Evolutionary conservation across 1,139 yeast genomes (phyloP).

Genomic region (Protomyces gravidus): DNA sequence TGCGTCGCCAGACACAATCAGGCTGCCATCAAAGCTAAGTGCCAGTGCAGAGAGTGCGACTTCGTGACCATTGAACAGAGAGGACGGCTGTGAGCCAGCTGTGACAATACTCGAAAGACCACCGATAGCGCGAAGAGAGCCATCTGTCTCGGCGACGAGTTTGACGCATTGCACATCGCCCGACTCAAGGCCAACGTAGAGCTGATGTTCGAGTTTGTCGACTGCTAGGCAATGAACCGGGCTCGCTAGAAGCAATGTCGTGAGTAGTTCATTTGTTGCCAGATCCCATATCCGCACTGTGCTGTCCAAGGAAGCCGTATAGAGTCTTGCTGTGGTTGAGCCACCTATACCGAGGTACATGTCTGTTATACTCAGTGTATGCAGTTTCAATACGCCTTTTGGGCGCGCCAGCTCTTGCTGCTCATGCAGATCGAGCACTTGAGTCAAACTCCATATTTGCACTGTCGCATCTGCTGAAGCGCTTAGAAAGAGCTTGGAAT

Average conservation of each 20-base stretch:
- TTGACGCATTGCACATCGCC: conserved; percentile 62
- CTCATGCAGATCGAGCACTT: conserved; percentile 48
- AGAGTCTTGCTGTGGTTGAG: conserved; percentile 58
- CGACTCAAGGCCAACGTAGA: conserved; percentile 64
- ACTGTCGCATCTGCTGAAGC: conserved; percentile 82
- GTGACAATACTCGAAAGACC: conserved; percentile 51
- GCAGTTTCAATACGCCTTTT: conserved; percentile 58
- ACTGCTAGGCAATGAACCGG: conserved; percentile 57
- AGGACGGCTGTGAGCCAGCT: conserved; percentile 34
- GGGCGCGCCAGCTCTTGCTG: conserved; percentile 44
- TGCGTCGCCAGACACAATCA: conserved; percentile 67
- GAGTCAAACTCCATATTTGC: conserved; percentile 66
- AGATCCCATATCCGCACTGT: conserved; percentile 55
- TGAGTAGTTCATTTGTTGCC: conserved; percentile 45
- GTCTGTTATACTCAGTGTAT: conserved; percentile 70
- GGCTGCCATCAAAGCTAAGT: conserved; percentile 72
- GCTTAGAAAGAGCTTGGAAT: conserved; percentile 66
- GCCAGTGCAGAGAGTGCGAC: conserved; percentile 51
- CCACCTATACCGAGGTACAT: conserved; percentile 52
- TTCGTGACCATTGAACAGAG: conserved; percentile 36
- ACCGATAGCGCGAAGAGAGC: conserved; percentile 49
- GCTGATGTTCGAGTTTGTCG: conserved; percentile 78
- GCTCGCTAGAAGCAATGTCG: conserved; percentile 65
- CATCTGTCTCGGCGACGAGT: conserved; percentile 43
- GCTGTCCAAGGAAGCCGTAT: conserved; percentile 68